Evolutionary conservation across 441 rosid species (phyloP), one percentile per base, ranked within the genome.

Genomic region (Erysimum pusillum): DNA sequence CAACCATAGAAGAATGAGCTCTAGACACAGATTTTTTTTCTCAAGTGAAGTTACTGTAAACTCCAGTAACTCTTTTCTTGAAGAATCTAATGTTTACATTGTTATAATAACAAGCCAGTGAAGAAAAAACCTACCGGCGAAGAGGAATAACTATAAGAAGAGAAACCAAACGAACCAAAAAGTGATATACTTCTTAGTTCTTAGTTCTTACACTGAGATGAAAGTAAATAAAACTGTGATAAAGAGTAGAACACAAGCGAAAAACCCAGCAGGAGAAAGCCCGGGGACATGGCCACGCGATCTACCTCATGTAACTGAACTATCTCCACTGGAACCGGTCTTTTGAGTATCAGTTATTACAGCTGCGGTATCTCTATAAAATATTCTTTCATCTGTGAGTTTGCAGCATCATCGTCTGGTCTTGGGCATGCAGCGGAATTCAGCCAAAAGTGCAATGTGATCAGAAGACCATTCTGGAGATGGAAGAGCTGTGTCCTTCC

Each of bases 391-490:
- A 58, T 32, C 68, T 39, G 57, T 51, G 56, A 58, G 52, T 71
- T 77, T 77, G 57, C 76, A 64, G 73, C 53, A 74, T 91, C 89
- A 93, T 63, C 94, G 96, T 79, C 96, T 87, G 62, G 86, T 79
- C 77, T 89, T 90, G 20, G 93, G 88, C 79, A 87, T 87, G 93
- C 94, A 87, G 67, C 92, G 92, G 82, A 93, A 93, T 80, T 91
- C 97, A 2, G 95, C 97, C 76, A 91, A 76, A 32, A 93, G 95
- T 59, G 98, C 97, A 76, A 86, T 86, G 78, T 93, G 97, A 89
- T 91, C 95, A 15, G 98, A 92, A 59, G 98, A 92, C 97, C 98
- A 92, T 76, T 91, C 97, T 14, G 98, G 95, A 64, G 98, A 93
- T 58, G 97, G 98, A 85, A 93, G 98, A 38, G 93, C 98, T 6